These are phyloP conservation scores for Chiua sp. DNA, from an alignment of 1,284 basidiomycete genomes.

Conservation along the genomic window DNA sequence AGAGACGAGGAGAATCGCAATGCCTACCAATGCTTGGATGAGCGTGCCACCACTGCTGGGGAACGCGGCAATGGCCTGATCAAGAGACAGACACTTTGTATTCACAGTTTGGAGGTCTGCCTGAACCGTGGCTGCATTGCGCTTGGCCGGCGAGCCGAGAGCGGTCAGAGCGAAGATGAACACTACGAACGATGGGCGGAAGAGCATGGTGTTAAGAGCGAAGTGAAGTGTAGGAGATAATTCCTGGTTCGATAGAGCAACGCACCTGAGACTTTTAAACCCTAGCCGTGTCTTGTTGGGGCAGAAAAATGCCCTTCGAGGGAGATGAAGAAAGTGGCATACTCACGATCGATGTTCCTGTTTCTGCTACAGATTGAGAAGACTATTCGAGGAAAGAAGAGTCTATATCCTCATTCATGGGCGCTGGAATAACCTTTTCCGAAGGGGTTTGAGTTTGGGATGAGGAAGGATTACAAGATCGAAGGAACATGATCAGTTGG, in stretches of 20 bases:
- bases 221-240: background rate
- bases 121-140: background rate
- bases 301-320: background rate
- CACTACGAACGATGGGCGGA: conserved; percentile 10
- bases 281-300: background rate
- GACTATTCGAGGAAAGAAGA: background rate
- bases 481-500: too few relatives aligned
- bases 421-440: background rate
- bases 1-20: background rate
- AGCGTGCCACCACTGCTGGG: background rate
- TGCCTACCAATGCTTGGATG: background rate
- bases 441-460: background rate
- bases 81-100: background rate
- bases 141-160: conserved; percentile 18
- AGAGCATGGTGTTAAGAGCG: conserved; percentile 7
- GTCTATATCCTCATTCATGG: background rate
- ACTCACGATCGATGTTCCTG: too few relatives aligned
- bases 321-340: too few relatives aligned
- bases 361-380: too few relatives aligned
- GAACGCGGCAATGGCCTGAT: background rate
- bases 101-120: background rate
- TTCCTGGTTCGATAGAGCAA: background rate
- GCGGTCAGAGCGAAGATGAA: conserved; percentile 12
- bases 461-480: too few relatives aligned
- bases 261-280: conserved; percentile 3